phyloP scores from a whole-genome alignment of 805 yeast species.

The Cyberlindnera nakhonratchasimensis region DNA sequence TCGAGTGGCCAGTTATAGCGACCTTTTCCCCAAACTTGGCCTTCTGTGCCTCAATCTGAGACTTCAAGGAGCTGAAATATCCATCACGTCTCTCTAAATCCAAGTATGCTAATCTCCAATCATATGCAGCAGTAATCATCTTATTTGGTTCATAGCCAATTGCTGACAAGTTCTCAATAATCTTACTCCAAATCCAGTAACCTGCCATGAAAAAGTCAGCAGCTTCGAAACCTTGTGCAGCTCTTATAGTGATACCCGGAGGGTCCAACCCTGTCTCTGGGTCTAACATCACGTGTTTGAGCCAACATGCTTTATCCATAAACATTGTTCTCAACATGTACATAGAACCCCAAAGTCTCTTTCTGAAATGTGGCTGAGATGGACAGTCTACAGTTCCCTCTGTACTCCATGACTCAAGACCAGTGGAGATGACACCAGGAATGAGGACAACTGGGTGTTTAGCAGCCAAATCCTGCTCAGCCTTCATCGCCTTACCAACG shows the following conservation, averaged over 20 bases:
- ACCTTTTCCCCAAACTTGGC: constrained; percentile 57
- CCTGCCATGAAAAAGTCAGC: constrained; percentile 97
- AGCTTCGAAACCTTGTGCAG: constrained; percentile 95
- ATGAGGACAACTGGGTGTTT: constrained; percentile 85
- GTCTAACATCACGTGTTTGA: constrained; percentile 85
- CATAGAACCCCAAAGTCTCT: constrained; percentile 95
- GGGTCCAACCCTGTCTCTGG: constrained; percentile 93
- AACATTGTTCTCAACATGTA: constrained; percentile 93
- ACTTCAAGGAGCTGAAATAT: constrained; percentile 75
- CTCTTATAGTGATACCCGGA: constrained; percentile 70
- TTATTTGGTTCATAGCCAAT: constrained; percentile 90
- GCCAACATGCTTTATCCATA: constrained; percentile 89
- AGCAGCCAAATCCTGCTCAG: constrained; percentile 47
- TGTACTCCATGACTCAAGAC: constrained; percentile 90
- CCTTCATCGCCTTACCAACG: constrained; percentile 66
- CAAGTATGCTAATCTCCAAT: constrained; percentile 90
- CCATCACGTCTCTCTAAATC: constrained; percentile 87
- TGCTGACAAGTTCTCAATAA: constrained; percentile 90
- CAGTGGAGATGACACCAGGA: constrained; percentile 95
- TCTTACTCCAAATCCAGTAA: constrained; percentile 98
- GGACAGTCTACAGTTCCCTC: constrained; percentile 78
- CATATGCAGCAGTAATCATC: constrained; percentile 90
- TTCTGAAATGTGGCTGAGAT: constrained; percentile 78
- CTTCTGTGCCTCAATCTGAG: constrained; percentile 62
- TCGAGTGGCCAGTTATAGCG: constrained; percentile 85